A percentile compares a stretch with the other conserved stretches of the same genome.
phyloP scores from a whole-genome alignment of 306 rosid genomes.

The Citrullus colocynthis region DNA sequence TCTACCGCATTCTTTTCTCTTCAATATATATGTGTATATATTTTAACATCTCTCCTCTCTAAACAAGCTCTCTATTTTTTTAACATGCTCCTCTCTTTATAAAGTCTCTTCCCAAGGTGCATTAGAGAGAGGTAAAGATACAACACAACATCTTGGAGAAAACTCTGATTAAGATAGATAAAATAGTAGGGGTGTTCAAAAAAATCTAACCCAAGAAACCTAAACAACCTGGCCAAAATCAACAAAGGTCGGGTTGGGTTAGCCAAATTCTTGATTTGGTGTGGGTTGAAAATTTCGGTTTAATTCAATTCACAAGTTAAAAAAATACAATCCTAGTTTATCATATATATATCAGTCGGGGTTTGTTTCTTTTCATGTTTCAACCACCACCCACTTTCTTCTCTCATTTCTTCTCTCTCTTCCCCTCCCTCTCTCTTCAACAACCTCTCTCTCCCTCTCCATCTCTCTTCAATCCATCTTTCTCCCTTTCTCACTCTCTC shows the following conservation, averaged over 20 bases:
- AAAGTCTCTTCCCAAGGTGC: neutral
- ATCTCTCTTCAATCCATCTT: neutral
- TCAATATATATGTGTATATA: no score
- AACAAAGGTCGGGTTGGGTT: neutral
- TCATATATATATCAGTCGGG: no score
- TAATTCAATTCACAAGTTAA: neutral
- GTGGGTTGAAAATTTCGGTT: neutral
- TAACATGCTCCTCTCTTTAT: neutral
- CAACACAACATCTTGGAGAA: neutral
- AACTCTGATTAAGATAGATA: neutral
- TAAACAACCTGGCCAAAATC: neutral
- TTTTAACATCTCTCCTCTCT: neutral
- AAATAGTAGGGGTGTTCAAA: neutral
- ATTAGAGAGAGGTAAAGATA: neutral
- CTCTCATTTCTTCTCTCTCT: no score
- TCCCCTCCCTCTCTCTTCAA: neutral
- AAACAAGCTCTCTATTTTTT: neutral
- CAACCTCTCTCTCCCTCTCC: neutral
- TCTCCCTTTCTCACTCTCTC: neutral
- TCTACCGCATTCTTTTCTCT: neutral
- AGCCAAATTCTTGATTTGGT: no score
- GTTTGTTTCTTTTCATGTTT: neutral
- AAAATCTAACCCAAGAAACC: neutral
- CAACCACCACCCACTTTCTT: neutral
- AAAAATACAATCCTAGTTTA: neutral